A percentile compares a stretch with the other conserved stretches of the same genome.
Evolutionary conservation across 345 rosid genomes (phyloP).

Genomic region (Punica granatum): DNA sequence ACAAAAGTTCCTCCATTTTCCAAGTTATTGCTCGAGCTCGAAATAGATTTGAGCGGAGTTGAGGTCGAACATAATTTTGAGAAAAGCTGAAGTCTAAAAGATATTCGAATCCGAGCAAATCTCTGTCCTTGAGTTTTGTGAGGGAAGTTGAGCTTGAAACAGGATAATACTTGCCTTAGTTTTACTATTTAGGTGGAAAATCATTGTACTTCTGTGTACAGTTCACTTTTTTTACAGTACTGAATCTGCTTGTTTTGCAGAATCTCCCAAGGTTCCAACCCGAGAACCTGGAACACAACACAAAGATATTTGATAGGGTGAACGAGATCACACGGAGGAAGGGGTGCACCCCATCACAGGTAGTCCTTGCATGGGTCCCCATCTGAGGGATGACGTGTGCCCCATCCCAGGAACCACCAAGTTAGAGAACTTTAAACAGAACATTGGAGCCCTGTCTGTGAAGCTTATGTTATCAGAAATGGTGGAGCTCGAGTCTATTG

Average conservation of each 20-base stretch:
- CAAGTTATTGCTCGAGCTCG: too few relatives aligned
- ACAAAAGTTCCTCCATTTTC: too few relatives aligned
- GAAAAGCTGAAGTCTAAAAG: background rate
- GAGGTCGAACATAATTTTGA: too few relatives aligned
- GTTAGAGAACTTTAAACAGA: slow-evolving; percentile 49
- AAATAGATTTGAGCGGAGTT: too few relatives aligned
- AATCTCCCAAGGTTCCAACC: slow-evolving; percentile 43
- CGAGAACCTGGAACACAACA: slow-evolving; percentile 51
- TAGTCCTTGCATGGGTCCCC: slow-evolving; percentile 76
- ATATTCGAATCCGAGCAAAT: background rate
- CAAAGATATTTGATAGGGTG: slow-evolving; percentile 30
- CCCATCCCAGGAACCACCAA: slow-evolving; percentile 63
- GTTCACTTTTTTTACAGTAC: too few relatives aligned
- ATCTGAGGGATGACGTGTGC: slow-evolving; percentile 53
- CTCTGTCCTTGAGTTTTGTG: too few relatives aligned
- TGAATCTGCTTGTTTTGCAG: slow-evolving; percentile 35
- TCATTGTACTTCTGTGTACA: too few relatives aligned
- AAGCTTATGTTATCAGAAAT: slow-evolving; percentile 48
- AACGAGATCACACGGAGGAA: slow-evolving; percentile 38
- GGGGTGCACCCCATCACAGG: slow-evolving; percentile 51
- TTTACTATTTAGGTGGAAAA: background rate
- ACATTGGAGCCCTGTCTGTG: slow-evolving; percentile 49
- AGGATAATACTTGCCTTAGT: background rate
- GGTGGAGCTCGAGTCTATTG: slow-evolving; percentile 48
- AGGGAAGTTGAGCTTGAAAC: too few relatives aligned